A percentile compares a stretch with the other conserved stretches of the same genome.
Evolutionary conservation across 805 yeast genomes (phyloP).

Genomic region (Debaryomyces prosopidis): DNA sequence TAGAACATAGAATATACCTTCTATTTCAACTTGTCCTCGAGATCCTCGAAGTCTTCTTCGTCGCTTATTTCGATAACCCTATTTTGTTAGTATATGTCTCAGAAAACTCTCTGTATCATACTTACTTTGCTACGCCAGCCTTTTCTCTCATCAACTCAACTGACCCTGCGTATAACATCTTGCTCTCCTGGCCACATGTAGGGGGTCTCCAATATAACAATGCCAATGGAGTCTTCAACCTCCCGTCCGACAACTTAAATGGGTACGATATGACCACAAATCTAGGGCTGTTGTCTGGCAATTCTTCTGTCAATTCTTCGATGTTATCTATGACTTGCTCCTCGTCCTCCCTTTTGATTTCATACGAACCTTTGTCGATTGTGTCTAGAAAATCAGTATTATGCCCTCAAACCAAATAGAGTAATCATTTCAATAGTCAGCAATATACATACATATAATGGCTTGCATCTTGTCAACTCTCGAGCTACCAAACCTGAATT

Average conservation of each 20-base stretch:
- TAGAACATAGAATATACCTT: no score
- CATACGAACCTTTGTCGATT: slow-evolving; percentile 58
- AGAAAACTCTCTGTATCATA: slow-evolving; percentile 8
- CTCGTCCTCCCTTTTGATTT: slow-evolving; percentile 48
- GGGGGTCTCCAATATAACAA: slow-evolving; percentile 87
- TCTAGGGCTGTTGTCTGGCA: slow-evolving; percentile 83
- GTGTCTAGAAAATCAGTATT: slow-evolving; percentile 29
- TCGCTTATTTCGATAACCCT: slow-evolving; percentile 63
- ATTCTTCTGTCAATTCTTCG: slow-evolving; percentile 67
- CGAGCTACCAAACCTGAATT: slow-evolving; percentile 73
- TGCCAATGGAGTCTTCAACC: slow-evolving; percentile 72
- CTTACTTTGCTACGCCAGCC: slow-evolving; percentile 70
- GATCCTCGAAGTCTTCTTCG: slow-evolving; percentile 67
- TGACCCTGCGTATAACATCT: slow-evolving; percentile 92
- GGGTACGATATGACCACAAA: slow-evolving; percentile 79
- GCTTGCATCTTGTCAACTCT: slow-evolving; percentile 64
- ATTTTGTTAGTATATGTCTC: slow-evolving; percentile 16
- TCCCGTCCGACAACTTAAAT: slow-evolving; percentile 64
- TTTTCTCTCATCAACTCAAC: slow-evolving; percentile 75
- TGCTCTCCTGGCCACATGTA: slow-evolving; percentile 75
- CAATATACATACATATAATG: slow-evolving; percentile 47
- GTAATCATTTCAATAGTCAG: not conserved
- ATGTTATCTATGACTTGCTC: slow-evolving; percentile 49
- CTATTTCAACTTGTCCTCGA: slow-evolving; percentile 36
- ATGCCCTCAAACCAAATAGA: not conserved